A percentile compares a stretch with the other conserved stretches of the same genome.
Conservation (phyloP, 2,329 filamentous ascomycete genomes). For the Furcasterigmium furcatum region DNA sequence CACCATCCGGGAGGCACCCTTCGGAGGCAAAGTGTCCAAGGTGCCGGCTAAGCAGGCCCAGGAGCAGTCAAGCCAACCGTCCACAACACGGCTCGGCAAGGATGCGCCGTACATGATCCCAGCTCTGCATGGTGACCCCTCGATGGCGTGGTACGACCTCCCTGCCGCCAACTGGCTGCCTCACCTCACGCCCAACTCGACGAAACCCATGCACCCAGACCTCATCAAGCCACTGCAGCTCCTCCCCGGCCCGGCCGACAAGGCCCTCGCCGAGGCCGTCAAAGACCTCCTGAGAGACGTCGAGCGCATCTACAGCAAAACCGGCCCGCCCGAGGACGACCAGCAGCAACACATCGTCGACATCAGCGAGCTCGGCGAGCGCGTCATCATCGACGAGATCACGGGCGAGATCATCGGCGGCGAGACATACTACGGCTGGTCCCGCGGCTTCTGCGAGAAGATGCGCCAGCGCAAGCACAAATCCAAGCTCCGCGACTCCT, state of each 20-base stretch:
- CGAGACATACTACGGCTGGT: conserved; percentile 88
- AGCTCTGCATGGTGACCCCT: conserved; percentile 70
- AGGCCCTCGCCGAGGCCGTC: conserved; percentile 64
- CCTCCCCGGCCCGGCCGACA: conserved; percentile 63
- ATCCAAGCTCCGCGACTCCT: conserved; percentile 13
- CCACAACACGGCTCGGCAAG: conserved; percentile 40
- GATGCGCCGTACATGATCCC: conserved; percentile 69
- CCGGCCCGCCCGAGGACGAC: conserved; percentile 36
- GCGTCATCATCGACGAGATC: conserved; percentile 61
- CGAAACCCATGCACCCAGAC: conserved; percentile 67
- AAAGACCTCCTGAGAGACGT: conserved; percentile 67
- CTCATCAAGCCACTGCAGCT: conserved; percentile 72
- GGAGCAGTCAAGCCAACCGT: conserved; percentile 15
- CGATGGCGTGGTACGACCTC: conserved; percentile 75
- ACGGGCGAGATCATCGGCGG: conserved; percentile 62
- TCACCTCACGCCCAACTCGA: conserved; percentile 73
- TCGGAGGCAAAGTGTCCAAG: conserved; percentile 12
- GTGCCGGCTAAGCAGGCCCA: conserved; percentile 8
- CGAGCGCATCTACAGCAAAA: conserved; percentile 62
- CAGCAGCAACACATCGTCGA: conserved; percentile 49
- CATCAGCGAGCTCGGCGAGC: conserved; percentile 73
- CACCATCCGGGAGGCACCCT: conserved; percentile 40
- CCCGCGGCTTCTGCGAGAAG: conserved; percentile 72
- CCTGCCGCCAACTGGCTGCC: conserved; percentile 80
- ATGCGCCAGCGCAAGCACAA: conserved; percentile 61